Evolutionary conservation across 2,329 filamentous ascomycete species (phyloP).

Genomic region (Clonostachys rosea): DNA sequence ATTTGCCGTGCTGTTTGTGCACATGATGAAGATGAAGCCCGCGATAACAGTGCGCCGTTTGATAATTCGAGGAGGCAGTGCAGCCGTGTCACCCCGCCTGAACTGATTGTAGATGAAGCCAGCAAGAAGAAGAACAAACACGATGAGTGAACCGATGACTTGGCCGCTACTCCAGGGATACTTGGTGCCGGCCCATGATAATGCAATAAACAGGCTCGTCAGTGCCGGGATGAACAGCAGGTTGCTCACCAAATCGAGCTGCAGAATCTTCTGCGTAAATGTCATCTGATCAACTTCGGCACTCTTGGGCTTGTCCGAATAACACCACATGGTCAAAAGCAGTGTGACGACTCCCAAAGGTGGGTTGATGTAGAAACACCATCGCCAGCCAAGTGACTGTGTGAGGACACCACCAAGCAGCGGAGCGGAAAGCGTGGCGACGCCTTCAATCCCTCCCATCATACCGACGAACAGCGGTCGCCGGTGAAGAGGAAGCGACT

Average conservation of each 20-base stretch:
- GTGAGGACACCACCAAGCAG: slow-evolving; percentile 44
- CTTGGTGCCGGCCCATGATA: slow-evolving; percentile 38
- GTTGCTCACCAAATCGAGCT: neutral
- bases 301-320: neutral
- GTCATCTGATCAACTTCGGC: neutral
- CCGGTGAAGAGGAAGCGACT: neutral
- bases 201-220: slow-evolving; percentile 37
- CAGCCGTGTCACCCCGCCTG: slow-evolving; percentile 27
- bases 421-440: slow-evolving; percentile 41
- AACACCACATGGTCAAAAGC: neutral
- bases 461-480: no score
- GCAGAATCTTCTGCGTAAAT: slow-evolving; percentile 13
- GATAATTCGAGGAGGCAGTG: slow-evolving; percentile 33
- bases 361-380: slow-evolving; percentile 16
- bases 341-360: slow-evolving; percentile 5
- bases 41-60: slow-evolving; percentile 30
- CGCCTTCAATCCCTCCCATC: slow-evolving; percentile 27
- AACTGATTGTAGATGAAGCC: slow-evolving; percentile 32
- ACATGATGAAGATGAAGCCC: slow-evolving; percentile 11
- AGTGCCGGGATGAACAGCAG: slow-evolving; percentile 22
- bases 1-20: slow-evolving; percentile 11
- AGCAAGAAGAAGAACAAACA: slow-evolving; percentile 30
- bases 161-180: slow-evolving; percentile 32
- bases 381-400: neutral
- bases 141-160: slow-evolving; percentile 37